These are phyloP conservation scores for Aspergillus piperis DNA, from an alignment of 2,329 filamentous ascomycete genomes.

Conservation along the genomic window DNA sequence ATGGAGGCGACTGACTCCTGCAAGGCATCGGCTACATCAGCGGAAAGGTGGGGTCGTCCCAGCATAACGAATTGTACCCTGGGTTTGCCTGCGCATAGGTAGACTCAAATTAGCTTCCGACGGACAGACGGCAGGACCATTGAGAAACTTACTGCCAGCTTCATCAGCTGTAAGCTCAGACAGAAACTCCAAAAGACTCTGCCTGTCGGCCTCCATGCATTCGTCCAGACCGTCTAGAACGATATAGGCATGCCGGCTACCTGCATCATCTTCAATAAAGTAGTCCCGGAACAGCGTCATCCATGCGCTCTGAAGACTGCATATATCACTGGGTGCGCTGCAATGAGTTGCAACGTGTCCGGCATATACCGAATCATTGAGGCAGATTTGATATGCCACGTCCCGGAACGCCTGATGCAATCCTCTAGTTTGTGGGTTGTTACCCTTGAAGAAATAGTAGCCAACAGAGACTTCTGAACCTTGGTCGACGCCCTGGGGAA, in stretches of 20 bases:
- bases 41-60: background rate
- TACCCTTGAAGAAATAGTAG: constrained; percentile 54
- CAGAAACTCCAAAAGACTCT: background rate
- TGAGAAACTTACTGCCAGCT: background rate
- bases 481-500: constrained; percentile 26
- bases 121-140: background rate
- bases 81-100: background rate
- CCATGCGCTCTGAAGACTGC: background rate
- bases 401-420: constrained; percentile 50
- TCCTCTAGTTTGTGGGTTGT: constrained; percentile 50
- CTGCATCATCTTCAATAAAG: background rate
- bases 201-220: background rate
- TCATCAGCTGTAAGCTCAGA: background rate
- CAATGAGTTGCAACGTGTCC: background rate
- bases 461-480: constrained; percentile 34
- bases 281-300: background rate
- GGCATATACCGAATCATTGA: constrained; percentile 48
- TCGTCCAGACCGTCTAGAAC: background rate
- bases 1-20: background rate
- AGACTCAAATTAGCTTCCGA: background rate
- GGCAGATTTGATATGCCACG: constrained; percentile 51
- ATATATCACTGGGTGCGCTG: background rate
- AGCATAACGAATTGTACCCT: background rate
- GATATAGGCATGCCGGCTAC: background rate
- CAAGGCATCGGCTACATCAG: background rate